Conservation (phyloP, 495 filamentous ascomycete genomes). For the Articulospora tetracladia region DNA sequence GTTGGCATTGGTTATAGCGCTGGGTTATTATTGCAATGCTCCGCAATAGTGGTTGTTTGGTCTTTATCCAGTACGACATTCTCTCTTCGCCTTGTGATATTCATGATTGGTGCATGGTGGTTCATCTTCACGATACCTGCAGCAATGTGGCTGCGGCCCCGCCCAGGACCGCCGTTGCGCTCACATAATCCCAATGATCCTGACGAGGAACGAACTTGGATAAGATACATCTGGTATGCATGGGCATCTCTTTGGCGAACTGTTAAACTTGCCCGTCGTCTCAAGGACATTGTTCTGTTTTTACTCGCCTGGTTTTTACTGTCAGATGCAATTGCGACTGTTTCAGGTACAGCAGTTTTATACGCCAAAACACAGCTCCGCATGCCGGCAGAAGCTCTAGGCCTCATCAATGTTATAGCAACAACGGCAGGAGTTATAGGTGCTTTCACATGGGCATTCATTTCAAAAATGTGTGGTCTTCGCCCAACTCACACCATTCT, state of each 20-base stretch:
- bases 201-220: slow-evolving; percentile 21
- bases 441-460: slow-evolving; percentile 82
- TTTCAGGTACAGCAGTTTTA: slow-evolving; percentile 89
- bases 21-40: slow-evolving; percentile 71
- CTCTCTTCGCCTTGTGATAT: slow-evolving; percentile 77
- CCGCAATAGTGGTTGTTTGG: slow-evolving; percentile 70
- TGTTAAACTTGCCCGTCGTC: slow-evolving; percentile 66
- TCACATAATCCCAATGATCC: slow-evolving; percentile 25
- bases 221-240: slow-evolving; percentile 67
- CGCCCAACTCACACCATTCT: slow-evolving; percentile 83
- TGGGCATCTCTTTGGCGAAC: slow-evolving; percentile 86
- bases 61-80: slow-evolving; percentile 68
- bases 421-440: slow-evolving; percentile 79
- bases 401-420: slow-evolving; percentile 87
- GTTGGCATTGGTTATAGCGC: slow-evolving; percentile 90
- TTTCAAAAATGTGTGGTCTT: slow-evolving; percentile 63
- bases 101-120: slow-evolving; percentile 93
- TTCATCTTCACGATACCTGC: slow-evolving; percentile 86
- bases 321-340: slow-evolving; percentile 90
- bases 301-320: slow-evolving; percentile 91
- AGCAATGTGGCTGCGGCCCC: slow-evolving; percentile 81
- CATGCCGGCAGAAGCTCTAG: slow-evolving; percentile 86
- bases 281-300: slow-evolving; percentile 86
- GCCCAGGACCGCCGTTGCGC: slow-evolving; percentile 79
- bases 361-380: slow-evolving; percentile 91